Evolutionary conservation across 257 asterid genomes (phyloP).

Genomic region (Primulina eburnea): DNA sequence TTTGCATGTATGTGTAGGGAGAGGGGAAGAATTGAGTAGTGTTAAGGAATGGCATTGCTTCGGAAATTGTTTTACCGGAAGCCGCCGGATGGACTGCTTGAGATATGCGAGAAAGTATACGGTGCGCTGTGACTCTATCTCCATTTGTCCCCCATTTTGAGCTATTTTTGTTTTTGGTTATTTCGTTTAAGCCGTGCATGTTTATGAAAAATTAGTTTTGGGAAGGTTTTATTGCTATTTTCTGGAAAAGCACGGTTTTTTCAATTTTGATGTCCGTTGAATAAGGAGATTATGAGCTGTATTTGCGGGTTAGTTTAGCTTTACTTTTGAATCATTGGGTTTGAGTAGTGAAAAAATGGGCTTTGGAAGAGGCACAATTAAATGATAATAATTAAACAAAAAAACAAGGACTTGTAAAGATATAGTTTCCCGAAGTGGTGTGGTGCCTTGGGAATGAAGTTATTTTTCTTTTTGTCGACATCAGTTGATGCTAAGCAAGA

Average conservation of each 20-base stretch:
- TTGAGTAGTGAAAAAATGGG: not conserved
- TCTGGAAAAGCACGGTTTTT: not conserved
- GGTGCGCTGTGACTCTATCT: not conserved
- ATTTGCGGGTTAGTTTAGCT: not conserved
- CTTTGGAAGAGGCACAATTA: not conserved
- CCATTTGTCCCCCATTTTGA: not conserved
- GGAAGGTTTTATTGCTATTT: not conserved
- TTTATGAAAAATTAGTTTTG: no score
- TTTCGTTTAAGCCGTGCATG: not conserved
- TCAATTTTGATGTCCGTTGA: not conserved
- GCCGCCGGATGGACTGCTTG: slow-evolving; percentile 1
- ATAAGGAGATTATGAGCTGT: not conserved
- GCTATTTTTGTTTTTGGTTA: not conserved
- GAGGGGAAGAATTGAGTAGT: not conserved
- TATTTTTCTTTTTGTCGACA: not conserved
- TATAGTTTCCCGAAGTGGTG: not conserved
- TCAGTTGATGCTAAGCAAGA: not conserved
- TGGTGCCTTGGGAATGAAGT: not conserved
- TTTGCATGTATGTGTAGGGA: not conserved
- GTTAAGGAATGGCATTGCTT: not conserved
- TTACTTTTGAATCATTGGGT: not conserved
- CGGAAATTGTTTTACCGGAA: not conserved
- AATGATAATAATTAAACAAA: no score
- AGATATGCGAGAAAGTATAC: not conserved
- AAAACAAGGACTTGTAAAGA: no score